phyloP scores from a whole-genome alignment of 1,284 basidiomycete species.

The Pseudozyma tsukubaensis region DNA sequence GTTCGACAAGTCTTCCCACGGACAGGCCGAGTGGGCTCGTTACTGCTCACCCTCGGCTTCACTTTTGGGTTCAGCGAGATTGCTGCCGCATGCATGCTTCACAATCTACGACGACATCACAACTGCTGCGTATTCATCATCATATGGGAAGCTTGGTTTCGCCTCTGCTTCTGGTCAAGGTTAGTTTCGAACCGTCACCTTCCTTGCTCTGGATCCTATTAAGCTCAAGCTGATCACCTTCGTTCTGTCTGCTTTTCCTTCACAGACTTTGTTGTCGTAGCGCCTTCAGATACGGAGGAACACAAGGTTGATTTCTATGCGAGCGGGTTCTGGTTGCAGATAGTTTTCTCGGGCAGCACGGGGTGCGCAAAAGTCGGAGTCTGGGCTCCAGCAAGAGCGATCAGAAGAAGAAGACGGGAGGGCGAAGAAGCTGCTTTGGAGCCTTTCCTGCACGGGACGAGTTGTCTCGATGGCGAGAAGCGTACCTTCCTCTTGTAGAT shows the following conservation, averaged over 20 bases:
- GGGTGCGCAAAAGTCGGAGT: constrained; percentile 17
- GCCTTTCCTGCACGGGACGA: constrained; percentile 13
- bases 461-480: neutral
- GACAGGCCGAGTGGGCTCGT: constrained; percentile 21
- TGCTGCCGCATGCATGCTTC: constrained; percentile 26
- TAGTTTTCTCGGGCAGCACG: constrained; percentile 10
- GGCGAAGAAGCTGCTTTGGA: constrained; percentile 24
- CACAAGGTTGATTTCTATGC: constrained; percentile 29
- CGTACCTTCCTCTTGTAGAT: neutral
- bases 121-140: constrained; percentile 15
- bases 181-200: neutral
- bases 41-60: constrained; percentile 10
- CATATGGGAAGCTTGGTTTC: constrained; percentile 14
- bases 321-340: constrained; percentile 19
- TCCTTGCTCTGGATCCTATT: neutral
- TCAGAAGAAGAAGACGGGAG: neutral
- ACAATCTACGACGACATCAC: constrained; percentile 22
- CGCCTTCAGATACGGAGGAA: constrained; percentile 10
- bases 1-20: constrained; percentile 20
- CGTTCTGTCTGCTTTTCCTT: neutral
- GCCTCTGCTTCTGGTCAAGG: constrained; percentile 30
- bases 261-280: constrained; percentile 27
- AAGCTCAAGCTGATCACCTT: neutral
- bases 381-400: constrained; percentile 11
- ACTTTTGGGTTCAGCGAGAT: neutral